phyloP scores from a whole-genome alignment of 2,329 filamentous ascomycete species.

The Huntiella decipiens region DNA sequence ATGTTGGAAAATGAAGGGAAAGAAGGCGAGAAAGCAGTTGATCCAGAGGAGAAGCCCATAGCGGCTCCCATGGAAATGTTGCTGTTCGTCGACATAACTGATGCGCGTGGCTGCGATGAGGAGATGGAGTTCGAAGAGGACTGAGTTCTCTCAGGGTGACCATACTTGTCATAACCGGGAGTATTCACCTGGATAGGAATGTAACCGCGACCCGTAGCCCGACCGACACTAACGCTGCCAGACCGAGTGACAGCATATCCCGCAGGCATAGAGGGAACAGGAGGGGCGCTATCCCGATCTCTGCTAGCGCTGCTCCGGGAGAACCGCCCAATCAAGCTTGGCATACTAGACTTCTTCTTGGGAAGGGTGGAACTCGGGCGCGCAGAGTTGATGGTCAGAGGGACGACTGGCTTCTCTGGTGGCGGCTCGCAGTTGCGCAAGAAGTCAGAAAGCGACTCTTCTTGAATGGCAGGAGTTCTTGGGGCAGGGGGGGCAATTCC shows the following conservation, averaged over 20 bases:
- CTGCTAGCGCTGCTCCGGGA: slow-evolving; percentile 21
- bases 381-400: slow-evolving; percentile 17
- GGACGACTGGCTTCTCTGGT: slow-evolving; percentile 21
- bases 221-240: slow-evolving; percentile 12
- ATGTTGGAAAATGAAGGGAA: slow-evolving; percentile 13
- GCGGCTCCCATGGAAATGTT: background rate
- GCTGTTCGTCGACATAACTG: slow-evolving; percentile 1
- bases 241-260: slow-evolving; percentile 18
- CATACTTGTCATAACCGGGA: slow-evolving; percentile 27
- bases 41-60: background rate
- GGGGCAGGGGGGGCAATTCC: slow-evolving; percentile 19
- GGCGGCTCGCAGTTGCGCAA: slow-evolving; percentile 51
- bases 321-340: slow-evolving; percentile 43
- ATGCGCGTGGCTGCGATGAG: slow-evolving; percentile 9
- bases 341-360: slow-evolving; percentile 46
- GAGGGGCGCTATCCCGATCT: slow-evolving; percentile 15
- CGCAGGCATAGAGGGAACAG: slow-evolving; percentile 15
- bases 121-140: slow-evolving; percentile 12
- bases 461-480: slow-evolving; percentile 22
- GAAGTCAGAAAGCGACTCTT: slow-evolving; percentile 59
- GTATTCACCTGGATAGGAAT: slow-evolving; percentile 35
- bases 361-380: slow-evolving; percentile 20
- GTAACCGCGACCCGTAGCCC: slow-evolving; percentile 20
- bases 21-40: slow-evolving; percentile 1
- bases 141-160: slow-evolving; percentile 14